Conservation (phyloP, 164 flowering plant species). For the Cinnamomum chago region DNA sequence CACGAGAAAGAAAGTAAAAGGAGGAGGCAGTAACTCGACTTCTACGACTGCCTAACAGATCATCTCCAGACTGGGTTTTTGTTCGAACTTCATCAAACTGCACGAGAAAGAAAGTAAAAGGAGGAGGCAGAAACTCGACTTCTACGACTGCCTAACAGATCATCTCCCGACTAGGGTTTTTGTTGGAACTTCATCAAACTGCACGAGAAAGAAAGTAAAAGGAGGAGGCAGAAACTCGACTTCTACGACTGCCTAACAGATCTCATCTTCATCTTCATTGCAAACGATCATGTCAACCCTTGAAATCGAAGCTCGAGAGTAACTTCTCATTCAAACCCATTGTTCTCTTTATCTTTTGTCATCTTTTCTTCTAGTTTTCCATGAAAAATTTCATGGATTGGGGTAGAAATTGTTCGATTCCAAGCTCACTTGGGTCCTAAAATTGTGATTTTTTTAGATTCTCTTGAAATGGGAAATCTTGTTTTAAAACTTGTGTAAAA, state of each 20-base stretch:
- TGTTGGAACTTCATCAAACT: not conserved
- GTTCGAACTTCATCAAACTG: no score
- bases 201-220: not conserved
- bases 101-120: no score
- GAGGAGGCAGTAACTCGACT: no score
- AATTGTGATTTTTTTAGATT: not conserved
- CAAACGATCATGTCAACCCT: conserved; percentile 50
- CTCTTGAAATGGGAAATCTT: not conserved
- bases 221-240: not conserved
- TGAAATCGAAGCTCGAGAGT: conserved; percentile 96
- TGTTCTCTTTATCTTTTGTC: not conserved
- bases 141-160: no score
- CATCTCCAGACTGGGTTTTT: no score
- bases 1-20: no score
- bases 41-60: no score
- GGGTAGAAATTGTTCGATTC: not conserved
- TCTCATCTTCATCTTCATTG: not conserved
- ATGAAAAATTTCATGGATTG: not conserved
- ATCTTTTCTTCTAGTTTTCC: not conserved
- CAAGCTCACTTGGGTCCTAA: not conserved
- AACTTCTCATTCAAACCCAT: conserved; percentile 15
- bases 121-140: no score
- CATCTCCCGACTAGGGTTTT: not conserved
- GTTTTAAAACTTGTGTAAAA: not conserved
- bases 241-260: no score